Conservation (phyloP, 108 stramenopile species). For the Mediolabrus comicus region DNA sequence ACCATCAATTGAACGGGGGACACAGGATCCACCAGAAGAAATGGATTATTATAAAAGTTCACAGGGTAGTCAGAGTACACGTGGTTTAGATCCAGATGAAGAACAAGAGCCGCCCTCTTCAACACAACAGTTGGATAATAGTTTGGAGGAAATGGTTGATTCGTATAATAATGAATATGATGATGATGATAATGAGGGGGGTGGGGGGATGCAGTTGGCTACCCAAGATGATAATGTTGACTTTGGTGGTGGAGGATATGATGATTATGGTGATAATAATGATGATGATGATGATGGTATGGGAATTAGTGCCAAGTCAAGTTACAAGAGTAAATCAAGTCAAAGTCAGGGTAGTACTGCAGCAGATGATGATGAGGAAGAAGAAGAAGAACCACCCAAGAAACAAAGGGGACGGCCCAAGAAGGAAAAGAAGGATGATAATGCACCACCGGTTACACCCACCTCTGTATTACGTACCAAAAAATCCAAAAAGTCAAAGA, state of each 20-base stretch:
- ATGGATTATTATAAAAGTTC: neutral
- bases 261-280: constrained; percentile 12
- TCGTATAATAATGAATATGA: constrained; percentile 37
- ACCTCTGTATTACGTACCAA: constrained; percentile 37
- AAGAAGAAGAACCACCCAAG: constrained; percentile 10
- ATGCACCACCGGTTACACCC: constrained; percentile 27
- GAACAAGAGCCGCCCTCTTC: constrained; percentile 3
- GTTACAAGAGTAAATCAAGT: neutral
- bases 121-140: constrained; percentile 15
- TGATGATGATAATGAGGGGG: constrained; percentile 32
- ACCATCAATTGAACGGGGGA: neutral
- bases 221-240: constrained; percentile 23
- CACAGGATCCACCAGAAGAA: constrained; percentile 41
- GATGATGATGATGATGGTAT: constrained; percentile 22
- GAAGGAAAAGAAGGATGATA: constrained; percentile 7
- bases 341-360: neutral
- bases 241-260: constrained; percentile 2
- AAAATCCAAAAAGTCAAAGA: constrained; percentile 16
- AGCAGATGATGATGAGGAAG: constrained; percentile 3
- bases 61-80: neutral
- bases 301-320: neutral
- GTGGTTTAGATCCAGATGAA: constrained; percentile 39
- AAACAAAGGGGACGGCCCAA: constrained; percentile 27
- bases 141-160: constrained; percentile 43
- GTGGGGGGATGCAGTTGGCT: constrained; percentile 21